These are phyloP conservation scores for Aspergillus quadrilineatus DNA, from an alignment of 2,329 filamentous ascomycete species.

Conservation along the genomic window DNA sequence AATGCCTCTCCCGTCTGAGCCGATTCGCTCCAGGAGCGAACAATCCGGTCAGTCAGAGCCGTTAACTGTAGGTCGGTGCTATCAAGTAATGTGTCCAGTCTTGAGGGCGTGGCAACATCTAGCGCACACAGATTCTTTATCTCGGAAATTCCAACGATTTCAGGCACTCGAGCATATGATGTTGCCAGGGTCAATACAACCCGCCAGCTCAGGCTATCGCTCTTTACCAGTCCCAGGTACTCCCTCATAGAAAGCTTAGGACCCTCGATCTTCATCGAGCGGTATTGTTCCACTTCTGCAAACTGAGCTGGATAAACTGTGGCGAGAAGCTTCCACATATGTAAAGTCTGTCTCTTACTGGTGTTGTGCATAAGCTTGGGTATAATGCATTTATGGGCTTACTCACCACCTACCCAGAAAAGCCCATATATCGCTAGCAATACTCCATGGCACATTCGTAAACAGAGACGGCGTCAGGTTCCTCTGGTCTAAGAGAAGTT, in stretches of 20 bases:
- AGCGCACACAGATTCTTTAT: constrained; percentile 43
- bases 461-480: constrained; percentile 37
- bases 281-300: constrained; percentile 25
- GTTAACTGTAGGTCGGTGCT: constrained; percentile 16
- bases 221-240: constrained; percentile 39
- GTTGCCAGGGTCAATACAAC: constrained; percentile 36
- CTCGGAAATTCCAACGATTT: constrained; percentile 39
- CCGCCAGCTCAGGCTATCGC: constrained; percentile 34
- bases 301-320: constrained; percentile 40
- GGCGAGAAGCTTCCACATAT: constrained; percentile 47
- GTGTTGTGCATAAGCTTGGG: not conserved
- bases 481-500: constrained; percentile 38
- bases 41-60: constrained; percentile 39
- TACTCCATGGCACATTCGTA: constrained; percentile 38
- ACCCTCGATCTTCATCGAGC: constrained; percentile 30
- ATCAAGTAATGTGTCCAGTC: constrained; percentile 11
- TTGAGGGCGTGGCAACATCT: constrained; percentile 32
- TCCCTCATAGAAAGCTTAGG: constrained; percentile 33
- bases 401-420: constrained; percentile 37
- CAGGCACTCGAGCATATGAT: constrained; percentile 30
- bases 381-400: not conserved
- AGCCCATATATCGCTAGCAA: constrained; percentile 43
- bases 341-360: constrained; percentile 39
- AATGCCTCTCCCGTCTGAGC: constrained; percentile 33
- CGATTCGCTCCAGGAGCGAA: constrained; percentile 45